Evolutionary conservation across 176 grass and related monocot genomes (phyloP).

Genomic region (Alloteropsis semialata): DNA sequence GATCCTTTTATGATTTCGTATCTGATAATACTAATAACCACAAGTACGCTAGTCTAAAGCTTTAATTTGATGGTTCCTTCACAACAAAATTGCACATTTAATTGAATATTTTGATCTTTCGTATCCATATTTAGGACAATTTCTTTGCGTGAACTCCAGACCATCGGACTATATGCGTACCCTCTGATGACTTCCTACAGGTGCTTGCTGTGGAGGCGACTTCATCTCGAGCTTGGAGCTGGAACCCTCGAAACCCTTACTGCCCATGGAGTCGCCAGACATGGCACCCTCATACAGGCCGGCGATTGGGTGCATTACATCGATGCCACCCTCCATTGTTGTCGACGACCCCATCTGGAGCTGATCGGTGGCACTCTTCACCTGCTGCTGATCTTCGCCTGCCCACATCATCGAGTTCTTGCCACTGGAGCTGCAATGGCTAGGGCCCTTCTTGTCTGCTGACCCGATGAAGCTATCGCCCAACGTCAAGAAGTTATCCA

Average conservation of each 20-base stretch:
- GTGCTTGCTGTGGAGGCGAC: slow-evolving; percentile 52
- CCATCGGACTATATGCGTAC: slow-evolving; percentile 41
- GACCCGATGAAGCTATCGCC: slow-evolving; percentile 38
- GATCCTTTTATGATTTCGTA: not conserved
- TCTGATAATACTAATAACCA: not conserved
- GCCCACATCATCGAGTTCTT: slow-evolving; percentile 72
- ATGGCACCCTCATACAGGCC: slow-evolving; percentile 54
- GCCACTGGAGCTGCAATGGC: slow-evolving; percentile 45
- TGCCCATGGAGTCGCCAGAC: slow-evolving; percentile 49
- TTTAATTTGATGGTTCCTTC: not conserved
- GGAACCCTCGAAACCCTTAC: slow-evolving; percentile 49
- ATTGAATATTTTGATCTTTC: not conserved
- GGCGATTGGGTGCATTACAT: slow-evolving; percentile 53
- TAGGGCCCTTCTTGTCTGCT: slow-evolving; percentile 43
- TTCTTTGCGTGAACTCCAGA: slow-evolving; percentile 48
- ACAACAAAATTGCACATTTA: slow-evolving; percentile 25
- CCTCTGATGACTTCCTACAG: slow-evolving; percentile 56
- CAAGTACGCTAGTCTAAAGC: not conserved
- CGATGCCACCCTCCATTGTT: slow-evolving; percentile 4
- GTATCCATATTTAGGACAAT: slow-evolving; percentile 60
- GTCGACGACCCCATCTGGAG: slow-evolving; percentile 41
- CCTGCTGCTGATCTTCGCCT: slow-evolving; percentile 37
- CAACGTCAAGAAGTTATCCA: slow-evolving; percentile 52
- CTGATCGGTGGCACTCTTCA: slow-evolving; percentile 38
- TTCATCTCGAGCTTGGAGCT: slow-evolving; percentile 62